These are phyloP conservation scores for Elaeagnus macrophylla DNA, from an alignment of 306 rosid species.

Conservation along the genomic window DNA sequence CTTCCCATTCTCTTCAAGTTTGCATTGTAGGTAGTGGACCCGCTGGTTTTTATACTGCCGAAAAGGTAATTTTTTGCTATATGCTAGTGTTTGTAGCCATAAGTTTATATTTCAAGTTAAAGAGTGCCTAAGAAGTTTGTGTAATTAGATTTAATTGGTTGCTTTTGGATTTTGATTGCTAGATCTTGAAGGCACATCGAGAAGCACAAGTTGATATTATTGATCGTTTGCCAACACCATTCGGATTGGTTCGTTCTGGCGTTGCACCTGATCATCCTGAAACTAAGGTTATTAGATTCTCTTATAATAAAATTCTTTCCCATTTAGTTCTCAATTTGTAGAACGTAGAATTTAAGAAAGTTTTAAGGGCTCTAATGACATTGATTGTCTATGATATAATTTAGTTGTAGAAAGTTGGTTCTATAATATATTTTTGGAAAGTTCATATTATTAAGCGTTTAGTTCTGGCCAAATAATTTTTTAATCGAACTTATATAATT, in stretches of 20 bases:
- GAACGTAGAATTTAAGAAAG: no score
- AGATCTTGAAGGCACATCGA: slow-evolving; percentile 69
- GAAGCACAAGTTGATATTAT: slow-evolving; percentile 71
- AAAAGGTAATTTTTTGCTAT: slow-evolving; percentile 37
- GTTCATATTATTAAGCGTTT: background rate
- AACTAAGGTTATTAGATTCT: slow-evolving; percentile 50
- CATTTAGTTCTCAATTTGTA: background rate
- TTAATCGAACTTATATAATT: slow-evolving; percentile 43
- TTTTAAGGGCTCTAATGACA: no score
- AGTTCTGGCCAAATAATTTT: slow-evolving; percentile 8
- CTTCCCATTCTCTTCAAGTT: slow-evolving; percentile 44
- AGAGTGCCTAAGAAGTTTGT: background rate
- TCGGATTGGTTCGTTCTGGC: slow-evolving; percentile 83
- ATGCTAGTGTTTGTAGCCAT: background rate
- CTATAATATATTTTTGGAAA: no score
- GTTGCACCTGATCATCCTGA: slow-evolving; percentile 99
- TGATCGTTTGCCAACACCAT: slow-evolving; percentile 85
- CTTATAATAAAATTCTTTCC: background rate
- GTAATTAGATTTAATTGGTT: background rate
- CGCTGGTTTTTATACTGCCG: slow-evolving; percentile 87
- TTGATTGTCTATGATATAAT: no score
- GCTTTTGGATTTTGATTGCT: slow-evolving; percentile 6
- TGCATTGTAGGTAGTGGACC: slow-evolving; percentile 96
- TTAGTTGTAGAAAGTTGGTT: no score
- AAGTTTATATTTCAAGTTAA: background rate